Conservation (phyloP, 2,329 filamentous ascomycete species). For the Colletotrichum siamense region DNA sequence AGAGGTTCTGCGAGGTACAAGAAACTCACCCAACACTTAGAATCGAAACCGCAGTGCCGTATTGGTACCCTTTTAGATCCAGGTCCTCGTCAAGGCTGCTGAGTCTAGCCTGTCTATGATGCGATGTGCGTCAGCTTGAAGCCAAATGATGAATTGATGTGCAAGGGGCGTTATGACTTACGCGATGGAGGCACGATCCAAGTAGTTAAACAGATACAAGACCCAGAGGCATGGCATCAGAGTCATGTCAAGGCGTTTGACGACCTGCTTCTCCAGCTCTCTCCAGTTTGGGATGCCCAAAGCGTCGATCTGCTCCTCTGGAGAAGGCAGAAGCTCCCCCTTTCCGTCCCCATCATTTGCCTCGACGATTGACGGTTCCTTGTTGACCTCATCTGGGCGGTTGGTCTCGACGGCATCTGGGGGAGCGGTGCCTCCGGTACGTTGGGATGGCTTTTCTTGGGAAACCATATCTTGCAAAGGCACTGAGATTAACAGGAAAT, state of each 20-base stretch:
- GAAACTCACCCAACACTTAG: constrained; percentile 26
- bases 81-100: constrained; percentile 28
- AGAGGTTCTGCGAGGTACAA: accelerated
- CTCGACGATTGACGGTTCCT: neutral
- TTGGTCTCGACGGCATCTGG: neutral
- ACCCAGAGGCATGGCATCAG: constrained; percentile 26
- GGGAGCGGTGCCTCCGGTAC: neutral
- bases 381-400: neutral
- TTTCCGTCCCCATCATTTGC: neutral
- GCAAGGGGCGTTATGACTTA: neutral
- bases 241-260: constrained; percentile 24
- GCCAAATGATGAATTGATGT: accelerated
- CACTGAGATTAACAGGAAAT: accelerated
- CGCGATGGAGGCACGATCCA: constrained; percentile 26
- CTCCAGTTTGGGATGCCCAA: constrained; percentile 25
- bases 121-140: neutral
- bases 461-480: neutral
- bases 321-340: neutral
- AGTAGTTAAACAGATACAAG: constrained; percentile 26
- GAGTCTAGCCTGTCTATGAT: constrained; percentile 26
- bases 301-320: constrained; percentile 25
- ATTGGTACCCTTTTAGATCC: constrained; percentile 26
- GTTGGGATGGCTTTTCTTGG: constrained; percentile 1
- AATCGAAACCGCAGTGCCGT: constrained; percentile 29
- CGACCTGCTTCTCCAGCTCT: constrained; percentile 24